Evolutionary conservation across 2,329 filamentous ascomycete genomes (phyloP).

Genomic region (Hymenoscyphus occultus): DNA sequence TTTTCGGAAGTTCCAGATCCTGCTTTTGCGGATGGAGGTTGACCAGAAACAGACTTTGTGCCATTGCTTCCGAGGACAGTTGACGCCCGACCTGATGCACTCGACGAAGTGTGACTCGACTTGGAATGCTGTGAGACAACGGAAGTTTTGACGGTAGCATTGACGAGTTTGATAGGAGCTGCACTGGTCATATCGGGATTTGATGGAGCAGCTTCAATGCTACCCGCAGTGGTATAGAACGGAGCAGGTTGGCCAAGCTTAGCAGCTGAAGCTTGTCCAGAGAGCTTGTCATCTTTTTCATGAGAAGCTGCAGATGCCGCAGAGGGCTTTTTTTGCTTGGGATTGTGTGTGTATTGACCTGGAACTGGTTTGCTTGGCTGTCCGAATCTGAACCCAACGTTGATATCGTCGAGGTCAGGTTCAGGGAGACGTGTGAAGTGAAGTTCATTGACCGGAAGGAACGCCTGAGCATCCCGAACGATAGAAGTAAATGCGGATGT

Average conservation of each 20-base stretch:
- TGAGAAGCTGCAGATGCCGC: background rate
- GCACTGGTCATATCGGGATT: background rate
- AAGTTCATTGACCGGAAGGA: background rate
- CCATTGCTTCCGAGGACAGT: background rate
- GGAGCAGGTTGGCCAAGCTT: background rate
- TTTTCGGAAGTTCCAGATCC: background rate
- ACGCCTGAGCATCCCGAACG: background rate
- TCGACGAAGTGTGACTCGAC: background rate
- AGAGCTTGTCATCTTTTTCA: background rate
- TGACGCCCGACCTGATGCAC: background rate
- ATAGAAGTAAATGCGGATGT: background rate
- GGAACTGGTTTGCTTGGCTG: background rate
- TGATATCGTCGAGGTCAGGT: background rate
- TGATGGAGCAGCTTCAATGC: background rate
- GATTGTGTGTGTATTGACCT: constrained; percentile 7
- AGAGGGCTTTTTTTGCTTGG: background rate
- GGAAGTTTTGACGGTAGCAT: background rate
- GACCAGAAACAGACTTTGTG: background rate
- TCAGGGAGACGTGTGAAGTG: background rate
- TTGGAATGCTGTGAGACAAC: background rate
- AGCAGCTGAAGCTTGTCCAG: background rate
- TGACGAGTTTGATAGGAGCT: background rate
- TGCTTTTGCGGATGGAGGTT: background rate
- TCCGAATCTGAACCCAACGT: constrained; percentile 3
- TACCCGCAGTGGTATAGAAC: background rate